phyloP scores from a whole-genome alignment of 2,329 filamentous ascomycete species.

The Didymella pomorum region DNA sequence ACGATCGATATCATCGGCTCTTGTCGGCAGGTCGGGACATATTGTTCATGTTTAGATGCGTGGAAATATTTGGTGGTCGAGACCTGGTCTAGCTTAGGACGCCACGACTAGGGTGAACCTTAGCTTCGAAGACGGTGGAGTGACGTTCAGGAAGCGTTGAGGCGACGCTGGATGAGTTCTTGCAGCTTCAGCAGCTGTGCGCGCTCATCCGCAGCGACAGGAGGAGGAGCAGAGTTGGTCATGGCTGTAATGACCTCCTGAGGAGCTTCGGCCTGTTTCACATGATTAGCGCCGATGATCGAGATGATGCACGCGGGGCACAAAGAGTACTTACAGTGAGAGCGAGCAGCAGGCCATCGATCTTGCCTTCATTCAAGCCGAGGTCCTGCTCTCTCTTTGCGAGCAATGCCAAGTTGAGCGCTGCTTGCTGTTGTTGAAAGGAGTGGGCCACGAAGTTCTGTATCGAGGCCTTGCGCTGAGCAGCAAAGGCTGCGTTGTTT shows the following conservation, averaged over 20 bases:
- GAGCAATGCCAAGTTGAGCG: conserved; percentile 69
- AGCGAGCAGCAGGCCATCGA: conserved; percentile 63
- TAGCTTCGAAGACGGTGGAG: conserved; percentile 25
- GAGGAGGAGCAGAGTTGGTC: conserved; percentile 36
- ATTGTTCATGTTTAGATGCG: conserved; percentile 19
- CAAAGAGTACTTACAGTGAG: conserved; percentile 64
- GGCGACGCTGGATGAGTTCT: conserved; percentile 44
- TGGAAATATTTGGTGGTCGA: conserved; percentile 27
- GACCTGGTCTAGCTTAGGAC: conserved; percentile 33
- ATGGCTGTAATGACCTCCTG: conserved; percentile 45
- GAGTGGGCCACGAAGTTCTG: conserved; percentile 42
- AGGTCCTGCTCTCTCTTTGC: conserved; percentile 60
- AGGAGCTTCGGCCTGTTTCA: conserved; percentile 53
- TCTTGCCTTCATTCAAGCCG: conserved; percentile 56
- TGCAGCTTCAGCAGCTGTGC: conserved; percentile 43
- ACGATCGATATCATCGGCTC: conserved; percentile 6
- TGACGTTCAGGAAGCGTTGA: conserved; percentile 33
- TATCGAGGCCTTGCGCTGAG: conserved; percentile 37
- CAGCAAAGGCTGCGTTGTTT: conserved; percentile 16
- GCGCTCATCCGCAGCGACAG: conserved; percentile 37
- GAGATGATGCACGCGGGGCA: conserved; percentile 38
- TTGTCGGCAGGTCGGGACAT: conserved; percentile 7
- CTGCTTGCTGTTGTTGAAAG: conserved; percentile 70
- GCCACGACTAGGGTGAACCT: conserved; percentile 28
- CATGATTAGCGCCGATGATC: conserved; percentile 46